phyloP scores from a whole-genome alignment of 257 asterid species.

The Solanum chiquidenum region DNA sequence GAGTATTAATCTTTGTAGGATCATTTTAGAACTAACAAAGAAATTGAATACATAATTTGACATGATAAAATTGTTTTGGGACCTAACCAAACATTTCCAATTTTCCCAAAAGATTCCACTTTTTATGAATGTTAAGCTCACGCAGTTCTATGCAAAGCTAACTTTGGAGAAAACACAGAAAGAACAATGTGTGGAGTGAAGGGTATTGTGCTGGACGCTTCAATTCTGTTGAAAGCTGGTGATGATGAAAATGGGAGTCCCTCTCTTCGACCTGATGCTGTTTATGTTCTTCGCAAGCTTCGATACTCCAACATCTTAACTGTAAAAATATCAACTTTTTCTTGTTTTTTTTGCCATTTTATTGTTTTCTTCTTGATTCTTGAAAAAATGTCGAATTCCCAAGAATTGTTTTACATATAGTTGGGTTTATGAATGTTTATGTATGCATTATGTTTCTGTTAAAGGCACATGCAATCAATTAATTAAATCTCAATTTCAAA shows the following conservation, averaged over 20 bases:
- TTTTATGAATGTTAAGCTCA: not conserved
- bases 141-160: slow-evolving; percentile 7
- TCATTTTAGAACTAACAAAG: not conserved
- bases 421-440: not conserved
- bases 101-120: not conserved
- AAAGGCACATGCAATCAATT: not conserved
- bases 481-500: not conserved
- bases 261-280: slow-evolving; percentile 33
- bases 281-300: slow-evolving; percentile 54
- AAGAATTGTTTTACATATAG: not conserved
- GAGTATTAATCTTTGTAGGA: not conserved
- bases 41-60: not conserved
- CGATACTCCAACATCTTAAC: slow-evolving; percentile 55
- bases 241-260: slow-evolving; percentile 11
- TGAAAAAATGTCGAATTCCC: not conserved
- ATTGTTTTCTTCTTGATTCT: not conserved
- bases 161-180: not conserved
- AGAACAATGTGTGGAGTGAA: slow-evolving; percentile 42
- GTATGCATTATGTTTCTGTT: not conserved
- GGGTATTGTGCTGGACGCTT: slow-evolving; percentile 54
- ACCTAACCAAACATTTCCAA: not conserved
- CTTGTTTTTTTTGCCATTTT: not conserved
- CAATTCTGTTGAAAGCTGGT: slow-evolving; percentile 29
- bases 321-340: slow-evolving; percentile 14
- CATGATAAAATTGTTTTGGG: not conserved